Base-by-base conservation (phyloP, 495 filamentous ascomycete genomes). In the Lichenothelia convexa region DNA sequence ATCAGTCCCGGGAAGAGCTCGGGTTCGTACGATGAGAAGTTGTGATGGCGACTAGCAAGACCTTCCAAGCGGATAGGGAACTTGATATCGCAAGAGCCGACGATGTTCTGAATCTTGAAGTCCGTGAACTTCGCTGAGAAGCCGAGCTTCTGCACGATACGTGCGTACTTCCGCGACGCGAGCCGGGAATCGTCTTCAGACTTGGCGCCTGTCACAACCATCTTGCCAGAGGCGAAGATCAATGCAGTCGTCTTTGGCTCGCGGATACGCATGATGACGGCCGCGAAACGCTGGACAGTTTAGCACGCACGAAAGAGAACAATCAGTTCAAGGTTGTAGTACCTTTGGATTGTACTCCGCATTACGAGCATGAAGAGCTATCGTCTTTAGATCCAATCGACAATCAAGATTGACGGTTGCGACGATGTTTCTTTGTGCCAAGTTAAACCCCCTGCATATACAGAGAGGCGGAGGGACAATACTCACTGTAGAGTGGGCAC, bases 71-170 rank as follows among this genome's bases (percentile, higher is more conserved):
- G 84, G 47, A 97, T 95, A 30, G 89, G 89, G 66, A 97, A 97
- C 64, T 93, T 93, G 70, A 97, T 94, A 53, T 97, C 89, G 58
- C 89, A 94, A 21, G 84, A 93, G 41, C 89, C 89, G 43, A 97
- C 89, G 35, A 97, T 97, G 62, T 97, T 97, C 66, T 97, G 91
- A 59, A 95, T 95, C 70, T 97, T 95, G 69, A 97, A 97, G 58
- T 97, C 89, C 41, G 85, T 93, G 63, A 97, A 97, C 73, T 93
- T 94, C 41, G 91, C 86, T 45, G 93, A 93, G 73, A 97, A 97
- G 36, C 89, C 89, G 40, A 97, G 83, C 65, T 97, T 97, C 67
- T 97, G 89, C 50, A 97, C 95, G 60, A 97, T 97, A 45, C 89
- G 84, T 17, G 89, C 89, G 59, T 95, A 97, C 64, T 97, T 97